Conservation (phyloP, 192 early-diverging fungal species). For the Entomortierella lignicola region DNA sequence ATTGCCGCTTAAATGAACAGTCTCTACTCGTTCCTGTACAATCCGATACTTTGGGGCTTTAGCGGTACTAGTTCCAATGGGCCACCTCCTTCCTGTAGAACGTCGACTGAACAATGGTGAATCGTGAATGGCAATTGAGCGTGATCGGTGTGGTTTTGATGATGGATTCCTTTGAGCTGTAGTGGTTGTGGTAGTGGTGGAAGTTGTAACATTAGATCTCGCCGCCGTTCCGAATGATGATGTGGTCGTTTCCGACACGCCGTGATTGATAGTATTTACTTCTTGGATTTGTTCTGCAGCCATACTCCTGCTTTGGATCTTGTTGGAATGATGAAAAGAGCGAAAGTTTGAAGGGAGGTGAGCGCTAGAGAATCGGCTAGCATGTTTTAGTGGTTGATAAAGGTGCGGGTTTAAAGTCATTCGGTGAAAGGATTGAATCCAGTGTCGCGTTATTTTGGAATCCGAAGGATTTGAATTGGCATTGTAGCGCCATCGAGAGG, state of each 20-base stretch:
- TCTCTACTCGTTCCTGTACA: neutral
- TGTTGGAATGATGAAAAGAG: conserved; percentile 5
- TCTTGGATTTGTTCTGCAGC: neutral
- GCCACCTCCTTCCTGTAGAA: conserved; percentile 7
- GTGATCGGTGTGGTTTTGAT: neutral
- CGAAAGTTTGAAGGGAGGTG: neutral
- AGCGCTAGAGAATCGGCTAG: neutral
- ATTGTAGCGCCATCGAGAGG: neutral
- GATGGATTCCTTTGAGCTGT: neutral
- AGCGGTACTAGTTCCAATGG: neutral
- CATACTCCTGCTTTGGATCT: neutral
- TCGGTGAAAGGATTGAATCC: conserved; percentile 45
- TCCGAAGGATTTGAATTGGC: conserved; percentile 6
- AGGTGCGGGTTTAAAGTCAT: conserved; percentile 41
- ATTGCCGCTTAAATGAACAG: neutral
- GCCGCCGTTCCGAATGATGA: neutral
- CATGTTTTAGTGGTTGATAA: neutral
- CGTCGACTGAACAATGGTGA: conserved; percentile 29
- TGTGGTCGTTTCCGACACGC: neutral
- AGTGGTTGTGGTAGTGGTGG: neutral
- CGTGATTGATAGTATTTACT: neutral
- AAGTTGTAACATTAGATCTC: neutral
- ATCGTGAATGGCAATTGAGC: neutral
- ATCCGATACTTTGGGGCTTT: conserved; percentile 27
- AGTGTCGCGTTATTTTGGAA: conserved; percentile 43